phyloP scores from a whole-genome alignment of 1,139 yeast genomes.

The Pneumocystis jirovecii region DNA sequence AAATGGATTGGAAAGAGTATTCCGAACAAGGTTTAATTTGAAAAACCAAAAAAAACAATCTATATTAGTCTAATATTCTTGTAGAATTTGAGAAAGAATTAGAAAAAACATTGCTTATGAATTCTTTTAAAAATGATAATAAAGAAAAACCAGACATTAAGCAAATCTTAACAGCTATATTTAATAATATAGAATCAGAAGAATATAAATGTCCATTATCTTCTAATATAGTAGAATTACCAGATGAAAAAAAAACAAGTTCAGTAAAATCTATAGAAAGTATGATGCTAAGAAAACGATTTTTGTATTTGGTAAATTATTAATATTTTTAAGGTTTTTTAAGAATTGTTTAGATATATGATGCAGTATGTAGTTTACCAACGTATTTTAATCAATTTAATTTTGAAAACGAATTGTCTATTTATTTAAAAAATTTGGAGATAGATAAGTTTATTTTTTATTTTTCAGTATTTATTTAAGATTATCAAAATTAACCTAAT shows the following conservation, averaged over 20 bases:
- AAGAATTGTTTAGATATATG: not conserved
- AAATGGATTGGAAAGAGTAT: not conserved
- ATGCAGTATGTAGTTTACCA: not conserved
- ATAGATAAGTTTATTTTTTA: not conserved
- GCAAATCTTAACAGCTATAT: not conserved
- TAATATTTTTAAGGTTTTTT: not conserved
- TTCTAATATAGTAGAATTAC: not conserved
- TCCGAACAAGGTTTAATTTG: not conserved
- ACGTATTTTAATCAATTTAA: not conserved
- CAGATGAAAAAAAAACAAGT: not conserved
- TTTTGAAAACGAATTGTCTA: not conserved
- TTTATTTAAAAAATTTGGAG: not conserved
- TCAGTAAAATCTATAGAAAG: not conserved
- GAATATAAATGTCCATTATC: not conserved
- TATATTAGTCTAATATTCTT: not conserved
- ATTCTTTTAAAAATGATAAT: not conserved
- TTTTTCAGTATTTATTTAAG: not conserved
- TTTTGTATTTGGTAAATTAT: not conserved
- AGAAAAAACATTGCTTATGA: not conserved
- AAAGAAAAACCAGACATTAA: not conserved
- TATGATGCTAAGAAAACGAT: not conserved
- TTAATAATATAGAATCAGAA: not conserved
- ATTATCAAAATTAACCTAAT: not conserved
- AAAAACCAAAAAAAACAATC: not conserved
- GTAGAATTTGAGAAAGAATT: not conserved